These are phyloP conservation scores for Solanum ossicruentum DNA, from an alignment of 257 asterid species.

Conservation along the genomic window DNA sequence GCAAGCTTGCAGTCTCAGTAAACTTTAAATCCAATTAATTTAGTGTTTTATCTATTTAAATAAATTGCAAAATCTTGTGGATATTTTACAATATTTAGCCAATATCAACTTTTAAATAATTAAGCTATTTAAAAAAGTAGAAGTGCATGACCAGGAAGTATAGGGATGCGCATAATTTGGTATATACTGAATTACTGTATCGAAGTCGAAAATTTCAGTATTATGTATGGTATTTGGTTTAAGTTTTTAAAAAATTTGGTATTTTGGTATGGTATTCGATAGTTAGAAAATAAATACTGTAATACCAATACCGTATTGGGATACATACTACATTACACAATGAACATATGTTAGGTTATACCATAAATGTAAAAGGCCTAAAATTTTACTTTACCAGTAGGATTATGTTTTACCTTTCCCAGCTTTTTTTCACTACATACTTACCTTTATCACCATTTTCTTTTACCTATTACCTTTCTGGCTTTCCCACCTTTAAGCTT, in stretches of 20 bases:
- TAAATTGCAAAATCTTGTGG: not conserved
- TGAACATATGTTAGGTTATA: not conserved
- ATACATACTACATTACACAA: not conserved
- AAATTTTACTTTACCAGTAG: not conserved
- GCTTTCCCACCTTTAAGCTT: not conserved
- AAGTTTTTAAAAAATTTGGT: not conserved
- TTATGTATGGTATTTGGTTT: not conserved
- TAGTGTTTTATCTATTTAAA: not conserved
- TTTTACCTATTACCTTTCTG: not conserved
- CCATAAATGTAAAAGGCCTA: not conserved
- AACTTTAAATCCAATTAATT: not conserved
- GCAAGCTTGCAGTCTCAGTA: not conserved
- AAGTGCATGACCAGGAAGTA: not conserved
- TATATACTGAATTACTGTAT: not conserved
- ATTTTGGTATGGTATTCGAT: not conserved
- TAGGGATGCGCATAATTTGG: not conserved
- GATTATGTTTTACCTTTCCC: not conserved
- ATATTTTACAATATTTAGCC: not conserved
- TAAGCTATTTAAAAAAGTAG: not conserved
- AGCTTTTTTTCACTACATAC: not conserved
- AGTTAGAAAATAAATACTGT: not conserved
- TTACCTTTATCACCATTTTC: not conserved
- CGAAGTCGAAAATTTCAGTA: not conserved
- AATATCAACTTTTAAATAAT: not conserved
- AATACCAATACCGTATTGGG: not conserved